Base-by-base conservation (phyloP, 768 basidiomycete genomes). In the Termitomyces sp. region DNA sequence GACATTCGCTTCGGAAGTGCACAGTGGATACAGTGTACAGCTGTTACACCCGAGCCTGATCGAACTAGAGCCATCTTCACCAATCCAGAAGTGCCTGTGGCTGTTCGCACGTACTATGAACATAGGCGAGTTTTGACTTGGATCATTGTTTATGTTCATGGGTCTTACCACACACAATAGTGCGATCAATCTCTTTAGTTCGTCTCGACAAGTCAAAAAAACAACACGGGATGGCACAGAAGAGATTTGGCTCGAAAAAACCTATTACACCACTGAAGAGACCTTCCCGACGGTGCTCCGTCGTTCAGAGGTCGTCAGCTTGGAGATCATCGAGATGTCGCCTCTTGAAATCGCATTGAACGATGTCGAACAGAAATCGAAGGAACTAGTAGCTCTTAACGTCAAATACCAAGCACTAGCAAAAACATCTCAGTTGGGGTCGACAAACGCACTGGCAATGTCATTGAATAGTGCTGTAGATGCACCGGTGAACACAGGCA, bases 211-310 rank as follows among this genome's bases (percentile, higher is more conserved):
- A 31, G 72, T 89, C 41, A 79, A 81, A 52, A 91, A 86, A 66
- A 66, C 74, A 9, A 80, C 77, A 50, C 76, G 81, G 25, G 85
- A 90, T 59, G 84, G 85, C 7, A 74, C 72, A 27, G 87, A 90
- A 66, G 89, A 91, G 66, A 68, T 80, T 1, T 97, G 94, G 94
- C 71, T 87, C 0, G 94, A 97, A 67, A 98, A 96, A 74, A 92
- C 89, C 0, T 86, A 82, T 63, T 88, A 83, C 65, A 89, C 86
- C 3, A 94, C 91, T 0, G 91, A 94, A 68, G 89, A 93, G 61
- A 79, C 83, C 3, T 94, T 95, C 72, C 96, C 96, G 0, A 94
- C 94, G 0, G 89, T 98, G 3, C 80, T 98, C 35, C 84, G 90
- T 31, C 83, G 96, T 22, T 94, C 92, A 1, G 94, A 97, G 64